Evolutionary conservation across 2,329 filamentous ascomycete species (phyloP), one percentile per base, ranked within the genome.

Genomic region (Pleurostoma richardsiae): DNA sequence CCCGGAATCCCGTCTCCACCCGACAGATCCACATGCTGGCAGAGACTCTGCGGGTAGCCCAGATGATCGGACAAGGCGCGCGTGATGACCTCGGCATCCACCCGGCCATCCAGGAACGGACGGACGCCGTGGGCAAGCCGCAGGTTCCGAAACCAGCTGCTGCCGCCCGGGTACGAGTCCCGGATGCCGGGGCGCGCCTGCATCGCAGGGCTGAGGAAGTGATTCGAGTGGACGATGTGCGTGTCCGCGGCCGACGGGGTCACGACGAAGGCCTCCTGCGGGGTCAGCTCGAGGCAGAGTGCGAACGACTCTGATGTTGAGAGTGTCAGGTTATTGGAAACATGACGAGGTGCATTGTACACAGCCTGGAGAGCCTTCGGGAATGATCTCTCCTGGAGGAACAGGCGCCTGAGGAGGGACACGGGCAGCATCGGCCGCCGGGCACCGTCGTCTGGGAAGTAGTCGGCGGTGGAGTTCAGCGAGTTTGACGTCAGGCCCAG

Each of bases 381-480:
- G 38, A 51, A 45, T 38, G 45, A 41, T 8, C 38, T 41, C 5
- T 45, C 42, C n/a, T 51, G 39, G 3, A 51, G 41, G 38, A 51
- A 45, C 29, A 45, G 39, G 31, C 49, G 40, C 7, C 49, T 39
- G 3, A 51, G 29, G 10, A 51, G 19, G 4, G 49, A 46, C 31
- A 51, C 48, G 27, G 49, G 49, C 5, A 49, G 6, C 2, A 45
- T 30, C 26, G 46, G 46, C 29, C 10, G 45, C 29, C 31, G 33
- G 39, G 42, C n/a, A 8, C n/a, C 33, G n/a, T 36, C 33, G 7
- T 36, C 33, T 8, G 49, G 49, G 28, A 43, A 46, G 11, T 49
- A 51, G 40, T 51, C 49, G 39, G 48, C 49, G 4, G 46, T 51
- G 10, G 49, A 51, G 41, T 48, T 51, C 39, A 49, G 49, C 5